Evolutionary conservation across 2,329 filamentous ascomycete genomes (phyloP).

Genomic region (Phaeophleospora eucalypticola): DNA sequence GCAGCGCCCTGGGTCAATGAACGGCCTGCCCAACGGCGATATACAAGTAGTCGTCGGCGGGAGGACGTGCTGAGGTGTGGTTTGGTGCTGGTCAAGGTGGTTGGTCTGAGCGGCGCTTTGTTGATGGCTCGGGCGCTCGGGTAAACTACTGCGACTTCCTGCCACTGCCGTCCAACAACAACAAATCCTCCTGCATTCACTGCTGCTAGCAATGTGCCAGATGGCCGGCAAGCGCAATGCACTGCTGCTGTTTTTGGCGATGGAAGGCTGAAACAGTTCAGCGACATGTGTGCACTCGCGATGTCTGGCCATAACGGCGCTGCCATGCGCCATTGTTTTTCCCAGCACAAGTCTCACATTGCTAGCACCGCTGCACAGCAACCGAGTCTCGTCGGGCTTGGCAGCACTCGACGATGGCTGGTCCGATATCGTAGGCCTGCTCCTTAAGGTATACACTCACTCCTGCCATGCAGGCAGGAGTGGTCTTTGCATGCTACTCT

Average conservation of each 20-base stretch:
- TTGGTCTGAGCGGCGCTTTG: conserved; percentile 1
- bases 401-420: conserved; percentile 2
- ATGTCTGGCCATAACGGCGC: background rate
- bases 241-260: background rate
- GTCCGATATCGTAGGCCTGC: background rate
- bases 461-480: too few relatives aligned
- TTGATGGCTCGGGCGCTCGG: background rate
- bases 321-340: background rate
- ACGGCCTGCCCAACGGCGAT: background rate
- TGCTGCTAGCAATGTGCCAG: background rate
- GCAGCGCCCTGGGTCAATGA: background rate
- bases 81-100: background rate
- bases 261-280: background rate
- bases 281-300: too few relatives aligned
- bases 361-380: background rate
- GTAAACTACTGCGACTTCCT: background rate
- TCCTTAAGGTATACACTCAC: background rate
- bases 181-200: background rate
- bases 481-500: background rate
- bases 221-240: background rate
- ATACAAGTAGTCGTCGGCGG: too few relatives aligned
- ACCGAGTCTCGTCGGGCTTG: background rate
- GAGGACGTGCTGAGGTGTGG: background rate
- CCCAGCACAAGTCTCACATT: background rate
- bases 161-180: background rate